Evolutionary conservation across 768 basidiomycete species (phyloP), one percentile per base, ranked within the genome.

Genomic region (Tricholoma bakamatsutake): DNA sequence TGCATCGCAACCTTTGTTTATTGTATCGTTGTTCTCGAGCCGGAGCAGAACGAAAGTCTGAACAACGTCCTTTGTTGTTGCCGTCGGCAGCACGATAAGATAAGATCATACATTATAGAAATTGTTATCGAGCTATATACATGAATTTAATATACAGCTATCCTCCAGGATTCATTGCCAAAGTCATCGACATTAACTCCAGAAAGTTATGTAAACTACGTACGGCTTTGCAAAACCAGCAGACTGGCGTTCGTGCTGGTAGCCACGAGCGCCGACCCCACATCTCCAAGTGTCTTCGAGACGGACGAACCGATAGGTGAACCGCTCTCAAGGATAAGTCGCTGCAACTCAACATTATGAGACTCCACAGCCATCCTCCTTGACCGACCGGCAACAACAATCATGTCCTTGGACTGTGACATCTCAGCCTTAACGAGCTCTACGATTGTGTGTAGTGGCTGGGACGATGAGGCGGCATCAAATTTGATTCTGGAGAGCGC

Each of bases 361-460:
- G 76, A 75, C 61, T 84, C 82, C 0, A 78, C 76, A 0, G 83
- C 82, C 69, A 90, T 75, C 43, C 88, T 73, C 50, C 89, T 78
- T 35, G 88, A 90, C 2, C 95, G 82, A 0, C 96, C 94, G 10
- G 74, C 68, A 13, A 89, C 69, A 11, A 90, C 78, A 31, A 94
- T 75, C 46, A 89, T 64, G 1, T 81, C 74, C 56, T 77, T 76
- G n/a, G 66, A 63, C 56, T 66, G 59, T 7, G 62, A 60, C 7
- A 65, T 61, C 34, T 66, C 66, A 0, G 59, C 66, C 18, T 68
- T 66, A 1, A 74, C 79, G 1, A 74, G 69, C 13, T 84, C 77
- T 8, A 80, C 64, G 42, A 86, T 74, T 24, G 72, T 64, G 53
- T 83, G 82, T 24, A 95, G 73, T 1, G 87, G 88, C 12, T 70